Conservation (phyloP, 1,139 yeast genomes). For the Yamadazyma jaroonii region DNA sequence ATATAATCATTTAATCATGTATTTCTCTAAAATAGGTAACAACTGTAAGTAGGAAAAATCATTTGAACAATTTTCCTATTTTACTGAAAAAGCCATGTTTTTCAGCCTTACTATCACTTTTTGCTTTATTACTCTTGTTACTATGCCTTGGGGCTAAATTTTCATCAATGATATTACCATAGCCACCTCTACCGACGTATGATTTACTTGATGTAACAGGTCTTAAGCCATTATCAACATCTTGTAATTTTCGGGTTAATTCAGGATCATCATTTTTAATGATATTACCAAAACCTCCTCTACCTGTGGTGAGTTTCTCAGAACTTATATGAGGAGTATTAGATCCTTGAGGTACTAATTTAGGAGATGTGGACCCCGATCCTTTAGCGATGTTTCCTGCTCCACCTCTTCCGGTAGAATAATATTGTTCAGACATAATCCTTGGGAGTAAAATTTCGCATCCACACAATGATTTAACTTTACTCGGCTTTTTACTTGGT, state of each 20-base stretch:
- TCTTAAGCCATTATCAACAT: conserved; percentile 51
- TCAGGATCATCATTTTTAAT: conserved; percentile 60
- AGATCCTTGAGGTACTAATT: conserved; percentile 57
- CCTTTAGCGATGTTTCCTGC: conserved; percentile 57
- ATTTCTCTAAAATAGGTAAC: neutral
- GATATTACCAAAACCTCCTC: conserved; percentile 86
- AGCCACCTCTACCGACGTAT: conserved; percentile 49
- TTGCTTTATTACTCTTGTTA: conserved; percentile 15
- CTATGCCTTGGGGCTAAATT: conserved; percentile 28
- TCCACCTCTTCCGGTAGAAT: conserved; percentile 80
- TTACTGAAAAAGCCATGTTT: conserved; percentile 32
- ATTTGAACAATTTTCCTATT: conserved; percentile 28
- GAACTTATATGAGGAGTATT: conserved; percentile 61
- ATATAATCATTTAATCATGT: neutral
- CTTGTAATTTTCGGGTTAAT: conserved; percentile 64
- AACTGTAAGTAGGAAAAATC: too few relatives aligned
- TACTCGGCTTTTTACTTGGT: neutral
- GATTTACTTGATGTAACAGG: conserved; percentile 40
- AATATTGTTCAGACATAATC: conserved; percentile 27
- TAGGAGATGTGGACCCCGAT: conserved; percentile 46
- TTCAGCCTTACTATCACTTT: conserved; percentile 10
- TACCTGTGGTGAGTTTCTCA: conserved; percentile 65
- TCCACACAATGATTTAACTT: neutral
- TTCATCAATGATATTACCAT: conserved; percentile 38
- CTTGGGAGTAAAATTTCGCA: conserved; percentile 1